Base-by-base conservation (phyloP, 257 asterid species). In the Solanum arcanum region DNA sequence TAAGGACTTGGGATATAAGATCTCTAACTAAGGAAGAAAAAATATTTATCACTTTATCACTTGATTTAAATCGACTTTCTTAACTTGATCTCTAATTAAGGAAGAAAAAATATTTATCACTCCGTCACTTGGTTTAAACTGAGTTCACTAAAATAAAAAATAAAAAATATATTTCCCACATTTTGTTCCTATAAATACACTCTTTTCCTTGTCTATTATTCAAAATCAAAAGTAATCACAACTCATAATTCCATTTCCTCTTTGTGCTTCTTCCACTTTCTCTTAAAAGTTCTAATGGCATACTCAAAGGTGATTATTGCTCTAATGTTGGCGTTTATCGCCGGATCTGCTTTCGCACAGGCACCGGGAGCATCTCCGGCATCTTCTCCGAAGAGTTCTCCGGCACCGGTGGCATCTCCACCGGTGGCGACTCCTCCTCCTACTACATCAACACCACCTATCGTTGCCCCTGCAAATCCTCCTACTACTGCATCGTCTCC, bases 331-430 rank as follows among this genome's bases (percentile, higher is more conserved):
- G 92, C 92, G 70, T 69, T 89, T 76, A 64, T 91, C 7, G 87
- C 86, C n/a, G 92, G 90, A 87, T 91, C 93, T 5, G 94, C 92
- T 7, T 59, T 89, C 0, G 88, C 94, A 78, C 94, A 93, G 72
- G 89, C 92, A 62, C 96, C 96, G 5, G 90, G 88, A 75, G 88
- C 90, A 56, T 89, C 94, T 37, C 96, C 96, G 25, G 21, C 87
- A 35, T 89, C 91, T 83, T 20, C 94, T 23, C 95, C 95, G 11
- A 89, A 39, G 56, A 77, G 29, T 6, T 75, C 93, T 47, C 89
- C 91, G 2, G 66, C 87, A 44, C 91, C 93, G 3, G 87, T 88
- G 1, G 75, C 88, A 1, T 18, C 91, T 1, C 86, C 91, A 3
- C 87, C 87, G 1, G 62, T 88, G 60, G 89, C 88, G 1, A 86